Evolutionary conservation across 805 yeast species (phyloP).

Genomic region (Ogataea salicorniae): DNA sequence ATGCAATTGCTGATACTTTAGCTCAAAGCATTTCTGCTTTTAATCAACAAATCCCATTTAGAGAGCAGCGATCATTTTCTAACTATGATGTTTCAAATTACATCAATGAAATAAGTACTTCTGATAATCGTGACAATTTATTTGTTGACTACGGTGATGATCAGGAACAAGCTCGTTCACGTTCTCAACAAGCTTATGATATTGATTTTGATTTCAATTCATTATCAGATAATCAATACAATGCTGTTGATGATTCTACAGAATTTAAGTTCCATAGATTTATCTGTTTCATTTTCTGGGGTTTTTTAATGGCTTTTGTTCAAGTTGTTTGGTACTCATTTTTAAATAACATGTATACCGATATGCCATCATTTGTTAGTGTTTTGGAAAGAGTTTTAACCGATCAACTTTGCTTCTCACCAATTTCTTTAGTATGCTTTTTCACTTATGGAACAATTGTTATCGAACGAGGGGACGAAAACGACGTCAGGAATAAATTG

Average conservation of each 20-base stretch:
- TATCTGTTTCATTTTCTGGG: constrained; percentile 83
- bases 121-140: constrained; percentile 16
- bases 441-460: constrained; percentile 80
- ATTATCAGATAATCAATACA: not conserved
- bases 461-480: constrained; percentile 66
- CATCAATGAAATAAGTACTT: constrained; percentile 11
- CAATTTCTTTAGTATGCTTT: constrained; percentile 73
- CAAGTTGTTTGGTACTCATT: constrained; percentile 89
- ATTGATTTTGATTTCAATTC: not conserved
- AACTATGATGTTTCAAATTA: constrained; percentile 17
- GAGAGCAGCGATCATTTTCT: constrained; percentile 12
- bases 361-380: constrained; percentile 78
- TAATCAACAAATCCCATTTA: constrained; percentile 6
- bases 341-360: constrained; percentile 69
- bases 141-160: constrained; percentile 34
- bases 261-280: constrained; percentile 63
- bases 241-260: not conserved
- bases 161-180: not conserved
- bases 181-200: not conserved
- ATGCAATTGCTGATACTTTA: constrained; percentile 85
- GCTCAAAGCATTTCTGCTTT: constrained; percentile 65
- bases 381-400: constrained; percentile 82
- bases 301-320: constrained; percentile 71
- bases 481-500: constrained; percentile 60
- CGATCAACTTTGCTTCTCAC: constrained; percentile 88